Percentiles rank a stretch among this genome's conserved stretches.
Conservation (phyloP, 2,329 filamentous ascomycete genomes). For the Aspergillus chevalieri region DNA sequence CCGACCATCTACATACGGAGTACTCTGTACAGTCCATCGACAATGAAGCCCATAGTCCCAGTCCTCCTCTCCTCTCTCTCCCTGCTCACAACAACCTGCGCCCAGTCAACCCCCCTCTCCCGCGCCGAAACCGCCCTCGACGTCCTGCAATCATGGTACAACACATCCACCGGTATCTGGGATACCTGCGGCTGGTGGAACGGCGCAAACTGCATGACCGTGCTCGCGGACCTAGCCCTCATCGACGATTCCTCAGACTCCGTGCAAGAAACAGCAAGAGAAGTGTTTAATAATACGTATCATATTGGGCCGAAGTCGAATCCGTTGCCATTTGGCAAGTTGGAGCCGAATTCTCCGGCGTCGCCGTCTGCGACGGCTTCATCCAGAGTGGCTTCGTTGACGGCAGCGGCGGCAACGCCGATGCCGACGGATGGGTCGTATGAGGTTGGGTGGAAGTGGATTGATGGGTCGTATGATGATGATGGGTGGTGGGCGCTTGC, state of each 20-base stretch:
- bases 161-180: constrained; percentile 56
- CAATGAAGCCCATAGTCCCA: not conserved
- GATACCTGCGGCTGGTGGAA: constrained; percentile 67
- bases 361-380: not conserved
- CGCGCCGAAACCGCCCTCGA: constrained; percentile 24
- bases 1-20: no score
- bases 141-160: constrained; percentile 58
- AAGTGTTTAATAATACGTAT: constrained; percentile 43
- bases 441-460: constrained; percentile 8
- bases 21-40: not conserved
- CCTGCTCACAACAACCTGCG: not conserved
- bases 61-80: not conserved
- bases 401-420: not conserved
- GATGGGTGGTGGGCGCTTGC: constrained; percentile 51
- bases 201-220: constrained; percentile 60
- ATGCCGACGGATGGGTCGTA: not conserved
- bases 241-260: constrained; percentile 21
- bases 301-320: constrained; percentile 16
- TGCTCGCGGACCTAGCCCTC: constrained; percentile 50
- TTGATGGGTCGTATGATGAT: constrained; percentile 44
- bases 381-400: not conserved
- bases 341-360: not conserved
- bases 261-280: constrained; percentile 26
- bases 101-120: not conserved
- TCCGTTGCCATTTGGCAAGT: constrained; percentile 9